Evolutionary conservation across 495 filamentous ascomycete species (phyloP).

Genomic region (Paragyromitra xinjiangensis): DNA sequence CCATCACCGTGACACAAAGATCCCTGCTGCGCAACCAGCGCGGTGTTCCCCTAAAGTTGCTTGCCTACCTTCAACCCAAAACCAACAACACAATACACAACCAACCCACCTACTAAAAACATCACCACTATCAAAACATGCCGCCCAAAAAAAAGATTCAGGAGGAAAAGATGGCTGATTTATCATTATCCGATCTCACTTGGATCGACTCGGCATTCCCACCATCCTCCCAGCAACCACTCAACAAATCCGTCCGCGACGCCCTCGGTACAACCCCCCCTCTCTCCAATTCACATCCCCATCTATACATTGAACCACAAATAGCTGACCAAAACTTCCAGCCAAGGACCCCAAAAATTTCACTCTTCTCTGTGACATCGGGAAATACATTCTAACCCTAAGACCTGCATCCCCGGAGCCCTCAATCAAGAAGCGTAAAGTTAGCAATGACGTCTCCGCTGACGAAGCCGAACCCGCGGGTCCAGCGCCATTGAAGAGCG

Average conservation of each 20-base stretch:
- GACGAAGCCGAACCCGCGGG: constrained; percentile 37
- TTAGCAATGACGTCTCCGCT: constrained; percentile 45
- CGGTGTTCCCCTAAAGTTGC: constrained; percentile 7
- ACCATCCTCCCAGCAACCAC: constrained; percentile 38
- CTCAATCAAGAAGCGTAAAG: constrained; percentile 54
- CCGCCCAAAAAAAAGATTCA: constrained; percentile 48
- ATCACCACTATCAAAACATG: constrained; percentile 20
- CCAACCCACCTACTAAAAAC: constrained; percentile 9
- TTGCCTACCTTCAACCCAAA: constrained; percentile 11
- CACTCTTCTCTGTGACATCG: constrained; percentile 52
- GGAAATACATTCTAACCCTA: constrained; percentile 52
- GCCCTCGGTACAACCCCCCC: constrained; percentile 44
- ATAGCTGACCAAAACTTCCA: constrained; percentile 13
- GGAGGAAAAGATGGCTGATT: constrained; percentile 46
- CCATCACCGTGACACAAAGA: background rate
- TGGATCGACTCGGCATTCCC: constrained; percentile 57
- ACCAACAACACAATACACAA: constrained; percentile 28
- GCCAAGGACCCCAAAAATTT: constrained; percentile 53
- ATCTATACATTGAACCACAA: constrained; percentile 18
- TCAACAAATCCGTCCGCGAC: constrained; percentile 55
- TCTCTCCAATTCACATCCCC: background rate
- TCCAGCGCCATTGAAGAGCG: constrained; percentile 18
- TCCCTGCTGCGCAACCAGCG: constrained; percentile 1
- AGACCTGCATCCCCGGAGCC: constrained; percentile 42
- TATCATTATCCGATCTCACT: constrained; percentile 45